Evolutionary conservation across 495 filamentous ascomycete species (phyloP), one percentile per base, ranked within the genome.

Genomic region (Lasiosphaeria hispida): DNA sequence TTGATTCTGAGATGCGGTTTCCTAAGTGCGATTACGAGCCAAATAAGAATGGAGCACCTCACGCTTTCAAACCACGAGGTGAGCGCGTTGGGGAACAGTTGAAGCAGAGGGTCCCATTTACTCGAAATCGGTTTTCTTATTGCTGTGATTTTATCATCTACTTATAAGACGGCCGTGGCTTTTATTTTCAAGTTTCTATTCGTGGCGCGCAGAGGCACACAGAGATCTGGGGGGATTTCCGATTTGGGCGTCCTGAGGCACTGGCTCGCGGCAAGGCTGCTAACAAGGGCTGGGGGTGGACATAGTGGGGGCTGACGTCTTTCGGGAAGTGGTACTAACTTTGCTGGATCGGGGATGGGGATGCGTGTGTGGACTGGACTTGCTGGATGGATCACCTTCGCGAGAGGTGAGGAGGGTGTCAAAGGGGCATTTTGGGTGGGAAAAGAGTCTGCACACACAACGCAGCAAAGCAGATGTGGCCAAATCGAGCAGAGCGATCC

Each of bases 341-440:
- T 64, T 62, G 58, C 63, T 68, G 62, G 61, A 69, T 67, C 61
- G 66, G 64, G 55, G 47, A 41, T 30, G 23, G 23, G 23, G 39
- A 59, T 38, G 47, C 39, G 51, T 53, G 68, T 55, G 55, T 63
- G 51, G 60, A 65, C 52, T 53, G 66, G 61, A n/a, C 58, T 53
- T 59, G 45, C 52, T 63, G 63, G 65, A 72, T 72, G 67, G 67
- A 72, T 71, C 67, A 69, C 65, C 69, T 71, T 66, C 60, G 58
- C 65, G 66, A 67, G 64, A 67, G 63, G 63, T 63, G 66, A 59
- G 61, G 65, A 56, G 60, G 67, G 61, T 62, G 69, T 69, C 62
- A 67, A 67, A 65, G 61, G 65, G 62, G 62, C 60, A 62, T 69
- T 71, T 69, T 60, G 59, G 58, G 63, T 65, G 65, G 57, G 57